These are phyloP conservation scores for Linum trigynum DNA, from an alignment of 345 rosid species.

Conservation along the genomic window DNA sequence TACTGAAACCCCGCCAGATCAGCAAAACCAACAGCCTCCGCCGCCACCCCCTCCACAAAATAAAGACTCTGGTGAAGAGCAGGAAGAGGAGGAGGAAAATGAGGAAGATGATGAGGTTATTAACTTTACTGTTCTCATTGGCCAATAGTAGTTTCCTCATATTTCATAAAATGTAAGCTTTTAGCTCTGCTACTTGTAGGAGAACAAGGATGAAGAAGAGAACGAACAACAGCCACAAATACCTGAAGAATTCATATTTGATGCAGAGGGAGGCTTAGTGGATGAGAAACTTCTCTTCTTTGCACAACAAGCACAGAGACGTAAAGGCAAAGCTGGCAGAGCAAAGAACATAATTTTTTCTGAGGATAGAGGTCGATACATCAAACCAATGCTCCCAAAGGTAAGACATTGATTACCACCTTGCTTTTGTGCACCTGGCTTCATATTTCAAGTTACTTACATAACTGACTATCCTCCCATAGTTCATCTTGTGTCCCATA, in stretches of 20 bases:
- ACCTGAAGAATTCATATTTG: conserved; percentile 95
- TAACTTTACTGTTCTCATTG: neutral
- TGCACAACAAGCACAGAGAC: conserved; percentile 95
- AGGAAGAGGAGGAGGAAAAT: conserved; percentile 43
- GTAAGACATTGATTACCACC: conserved; percentile 24
- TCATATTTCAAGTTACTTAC: neutral
- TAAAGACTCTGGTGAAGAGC: conserved; percentile 66
- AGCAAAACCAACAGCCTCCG: conserved; percentile 82
- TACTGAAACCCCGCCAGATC: conserved; percentile 75
- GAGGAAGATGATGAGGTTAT: conserved; percentile 67
- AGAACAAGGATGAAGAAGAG: conserved; percentile 69
- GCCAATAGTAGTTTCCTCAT: neutral
- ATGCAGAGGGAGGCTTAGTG: conserved; percentile 96
- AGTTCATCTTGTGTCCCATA: neutral
- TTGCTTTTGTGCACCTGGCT: neutral
- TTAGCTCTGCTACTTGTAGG: conserved; percentile 33
- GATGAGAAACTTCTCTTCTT: conserved; percentile 96
- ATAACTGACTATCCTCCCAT: neutral
- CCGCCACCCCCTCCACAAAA: conserved; percentile 76
- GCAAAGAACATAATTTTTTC: conserved; percentile 94
- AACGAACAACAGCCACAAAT: conserved; percentile 87
- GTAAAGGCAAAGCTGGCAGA: conserved; percentile 89
- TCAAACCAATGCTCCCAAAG: conserved; percentile 98
- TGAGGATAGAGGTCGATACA: conserved; percentile 94
- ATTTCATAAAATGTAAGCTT: conserved; percentile 15